phyloP scores from a whole-genome alignment of 2,329 filamentous ascomycete genomes.

The Lachnellula suecica region DNA sequence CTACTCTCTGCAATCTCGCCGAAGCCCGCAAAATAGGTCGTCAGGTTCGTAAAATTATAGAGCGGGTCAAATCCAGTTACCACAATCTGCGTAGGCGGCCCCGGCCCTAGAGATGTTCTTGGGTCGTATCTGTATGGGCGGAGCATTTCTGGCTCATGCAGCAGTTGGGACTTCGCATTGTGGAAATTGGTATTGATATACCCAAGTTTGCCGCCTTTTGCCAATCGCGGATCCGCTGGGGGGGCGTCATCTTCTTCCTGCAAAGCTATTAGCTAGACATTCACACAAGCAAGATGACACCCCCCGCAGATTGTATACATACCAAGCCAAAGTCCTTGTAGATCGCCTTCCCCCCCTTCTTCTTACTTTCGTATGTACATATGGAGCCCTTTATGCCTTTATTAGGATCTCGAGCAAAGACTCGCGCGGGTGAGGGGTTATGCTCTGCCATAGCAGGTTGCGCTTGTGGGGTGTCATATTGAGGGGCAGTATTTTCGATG shows the following conservation, averaged over 20 bases:
- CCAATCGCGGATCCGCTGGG: slow-evolving; percentile 79
- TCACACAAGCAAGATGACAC: slow-evolving; percentile 57
- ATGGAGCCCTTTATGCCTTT: slow-evolving; percentile 54
- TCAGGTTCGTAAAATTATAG: slow-evolving; percentile 74
- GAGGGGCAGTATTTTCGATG: slow-evolving; percentile 14
- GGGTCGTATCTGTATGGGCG: slow-evolving; percentile 81
- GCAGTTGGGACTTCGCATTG: slow-evolving; percentile 69
- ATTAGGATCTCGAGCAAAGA: slow-evolving; percentile 56
- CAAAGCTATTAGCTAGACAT: slow-evolving; percentile 59
- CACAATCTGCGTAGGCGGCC: slow-evolving; percentile 85
- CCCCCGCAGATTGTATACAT: slow-evolving; percentile 55
- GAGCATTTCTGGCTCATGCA: slow-evolving; percentile 73
- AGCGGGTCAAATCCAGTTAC: slow-evolving; percentile 96
- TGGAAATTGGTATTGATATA: slow-evolving; percentile 70
- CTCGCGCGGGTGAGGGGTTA: slow-evolving; percentile 24
- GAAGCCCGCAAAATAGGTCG: slow-evolving; percentile 73
- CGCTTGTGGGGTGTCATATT: slow-evolving; percentile 31
- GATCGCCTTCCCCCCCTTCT: slow-evolving; percentile 57
- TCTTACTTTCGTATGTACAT: slow-evolving; percentile 60
- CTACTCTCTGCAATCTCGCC: slow-evolving; percentile 88
- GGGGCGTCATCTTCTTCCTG: slow-evolving; percentile 74
- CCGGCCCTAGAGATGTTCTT: slow-evolving; percentile 81
- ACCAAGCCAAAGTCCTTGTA: slow-evolving; percentile 66
- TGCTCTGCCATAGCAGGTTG: slow-evolving; percentile 22
- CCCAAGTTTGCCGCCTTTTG: slow-evolving; percentile 62